Percentiles rank a stretch among this genome's conserved stretches.
Evolutionary conservation across 1,284 basidiomycete genomes (phyloP).

Genomic region (Marasmius oreades): DNA sequence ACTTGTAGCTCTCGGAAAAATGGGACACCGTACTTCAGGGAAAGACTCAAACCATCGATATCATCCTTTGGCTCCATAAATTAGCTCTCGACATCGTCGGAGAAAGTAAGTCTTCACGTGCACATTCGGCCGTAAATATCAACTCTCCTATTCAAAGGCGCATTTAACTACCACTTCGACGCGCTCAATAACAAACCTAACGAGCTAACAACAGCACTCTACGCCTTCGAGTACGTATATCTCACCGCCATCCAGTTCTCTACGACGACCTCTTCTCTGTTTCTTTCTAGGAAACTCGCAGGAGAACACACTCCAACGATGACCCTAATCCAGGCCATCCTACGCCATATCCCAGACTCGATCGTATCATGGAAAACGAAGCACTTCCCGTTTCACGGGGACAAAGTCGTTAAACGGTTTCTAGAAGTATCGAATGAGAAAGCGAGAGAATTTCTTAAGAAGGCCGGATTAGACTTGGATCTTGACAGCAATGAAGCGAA

Average conservation of each 20-base stretch:
- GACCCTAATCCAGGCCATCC: neutral
- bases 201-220: neutral
- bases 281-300: neutral
- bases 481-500: neutral
- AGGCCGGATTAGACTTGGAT: neutral
- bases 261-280: neutral
- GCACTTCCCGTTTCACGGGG: neutral
- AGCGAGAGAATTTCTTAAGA: neutral
- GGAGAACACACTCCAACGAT: neutral
- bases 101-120: neutral
- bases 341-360: neutral
- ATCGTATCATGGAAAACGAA: neutral
- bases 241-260: too few species aligned
- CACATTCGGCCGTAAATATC: neutral
- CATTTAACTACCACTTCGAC: conserved; percentile 2
- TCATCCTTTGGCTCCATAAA: neutral
- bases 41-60: neutral
- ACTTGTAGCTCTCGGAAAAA: neutral
- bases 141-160: neutral
- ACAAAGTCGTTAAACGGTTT: neutral
- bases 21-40: neutral
- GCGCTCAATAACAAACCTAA: conserved; percentile 1
- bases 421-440: neutral
- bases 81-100: neutral
- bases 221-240: neutral